These are phyloP conservation scores for Penicillium sp. DNA, from an alignment of 2,329 filamentous ascomycete species.

Conservation along the genomic window DNA sequence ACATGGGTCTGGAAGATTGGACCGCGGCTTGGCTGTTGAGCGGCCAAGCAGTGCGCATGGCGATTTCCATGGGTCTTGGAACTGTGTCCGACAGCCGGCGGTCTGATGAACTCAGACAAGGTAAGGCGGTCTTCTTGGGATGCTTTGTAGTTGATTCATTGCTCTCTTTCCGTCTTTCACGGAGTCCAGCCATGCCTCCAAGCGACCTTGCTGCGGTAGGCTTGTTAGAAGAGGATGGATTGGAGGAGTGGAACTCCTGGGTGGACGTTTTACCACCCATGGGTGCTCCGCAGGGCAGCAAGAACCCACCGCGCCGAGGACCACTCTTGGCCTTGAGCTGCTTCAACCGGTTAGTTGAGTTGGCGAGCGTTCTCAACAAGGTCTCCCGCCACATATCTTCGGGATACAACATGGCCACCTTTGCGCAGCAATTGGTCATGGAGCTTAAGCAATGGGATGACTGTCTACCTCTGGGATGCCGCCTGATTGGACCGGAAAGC, in stretches of 20 bases:
- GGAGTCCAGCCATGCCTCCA: constrained; percentile 46
- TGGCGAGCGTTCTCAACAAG: constrained; percentile 39
- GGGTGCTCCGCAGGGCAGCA: constrained; percentile 27
- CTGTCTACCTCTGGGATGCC: constrained; percentile 35
- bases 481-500: constrained; percentile 37
- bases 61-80: constrained; percentile 40
- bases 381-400: constrained; percentile 31
- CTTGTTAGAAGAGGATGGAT: constrained; percentile 60
- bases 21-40: constrained; percentile 54
- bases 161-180: constrained; percentile 48
- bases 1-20: constrained; percentile 48
- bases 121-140: constrained; percentile 49
- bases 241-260: constrained; percentile 76
- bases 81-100: constrained; percentile 25
- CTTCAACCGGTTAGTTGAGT: constrained; percentile 51
- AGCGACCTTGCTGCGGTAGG: constrained; percentile 51
- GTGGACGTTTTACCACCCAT: constrained; percentile 45
- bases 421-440: constrained; percentile 36
- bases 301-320: constrained; percentile 33
- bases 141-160: constrained; percentile 56
- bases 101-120: constrained; percentile 34
- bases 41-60: constrained; percentile 52
- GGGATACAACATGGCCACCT: constrained; percentile 28
- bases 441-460: constrained; percentile 41
- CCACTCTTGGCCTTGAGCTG: constrained; percentile 51